Percentiles rank a stretch among this genome's conserved stretches.
Conservation (phyloP, 176 grass and related monocot genomes). For the Panicum miliaceum region DNA sequence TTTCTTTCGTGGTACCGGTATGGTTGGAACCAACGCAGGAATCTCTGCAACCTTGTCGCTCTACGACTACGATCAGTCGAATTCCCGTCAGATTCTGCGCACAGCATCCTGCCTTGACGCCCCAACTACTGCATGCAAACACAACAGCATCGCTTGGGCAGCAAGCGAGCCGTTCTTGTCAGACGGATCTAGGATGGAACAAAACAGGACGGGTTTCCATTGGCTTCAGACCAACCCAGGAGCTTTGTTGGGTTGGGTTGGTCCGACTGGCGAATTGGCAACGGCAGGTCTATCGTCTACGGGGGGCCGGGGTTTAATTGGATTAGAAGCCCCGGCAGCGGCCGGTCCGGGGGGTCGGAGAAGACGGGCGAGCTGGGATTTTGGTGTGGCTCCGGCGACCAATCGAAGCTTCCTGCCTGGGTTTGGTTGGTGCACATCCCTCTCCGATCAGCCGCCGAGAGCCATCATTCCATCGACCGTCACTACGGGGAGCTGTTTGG, state of each 20-base stretch:
- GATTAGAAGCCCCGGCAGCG: constrained; percentile 52
- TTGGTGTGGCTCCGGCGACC: constrained; percentile 10
- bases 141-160: constrained; percentile 48
- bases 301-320: constrained; percentile 20
- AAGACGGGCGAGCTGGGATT: neutral
- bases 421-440: constrained; percentile 46
- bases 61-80: neutral
- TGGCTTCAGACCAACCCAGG: constrained; percentile 34
- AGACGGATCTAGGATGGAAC: neutral
- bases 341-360: constrained; percentile 14
- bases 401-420: constrained; percentile 43
- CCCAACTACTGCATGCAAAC: constrained; percentile 38
- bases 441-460: constrained; percentile 49
- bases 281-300: neutral
- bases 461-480: constrained; percentile 35
- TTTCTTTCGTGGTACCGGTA: constrained; percentile 14
- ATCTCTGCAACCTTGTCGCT: constrained; percentile 14
- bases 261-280: constrained; percentile 16
- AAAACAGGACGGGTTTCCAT: neutral
- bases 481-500: constrained; percentile 44
- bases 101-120: neutral
- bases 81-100: neutral
- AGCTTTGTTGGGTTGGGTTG: constrained; percentile 33
- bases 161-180: constrained; percentile 52
- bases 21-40: constrained; percentile 40